These are phyloP conservation scores for Globisporangium camurandrum DNA, from an alignment of 352 stramenopile species.

Conservation along the genomic window DNA sequence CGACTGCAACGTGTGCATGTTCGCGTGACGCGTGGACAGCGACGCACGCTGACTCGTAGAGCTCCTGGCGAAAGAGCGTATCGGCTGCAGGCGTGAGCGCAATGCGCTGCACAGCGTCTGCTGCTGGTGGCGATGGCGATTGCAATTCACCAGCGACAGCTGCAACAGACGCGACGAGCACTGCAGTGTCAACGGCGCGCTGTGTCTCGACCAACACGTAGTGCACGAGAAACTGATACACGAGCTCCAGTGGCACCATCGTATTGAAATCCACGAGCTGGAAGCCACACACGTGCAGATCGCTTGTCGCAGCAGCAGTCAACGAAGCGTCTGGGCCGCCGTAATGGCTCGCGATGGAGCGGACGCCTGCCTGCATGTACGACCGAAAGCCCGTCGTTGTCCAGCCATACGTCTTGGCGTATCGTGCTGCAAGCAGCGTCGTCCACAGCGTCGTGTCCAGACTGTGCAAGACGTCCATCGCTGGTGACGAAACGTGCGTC, in stretches of 20 bases:
- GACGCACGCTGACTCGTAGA: constrained; percentile 46
- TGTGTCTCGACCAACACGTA: constrained; percentile 33
- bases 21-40: constrained; percentile 49
- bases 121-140: not conserved
- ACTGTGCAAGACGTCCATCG: constrained; percentile 43
- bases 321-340: not conserved
- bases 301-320: too few species aligned
- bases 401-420: constrained; percentile 59
- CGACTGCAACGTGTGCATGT: constrained; percentile 51
- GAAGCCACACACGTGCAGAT: constrained; percentile 7
- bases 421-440: constrained; percentile 53
- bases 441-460: constrained; percentile 66
- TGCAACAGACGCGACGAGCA: not conserved
- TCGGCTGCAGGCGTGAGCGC: constrained; percentile 63
- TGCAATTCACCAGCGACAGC: not conserved
- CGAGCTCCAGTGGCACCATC: constrained; percentile 58
- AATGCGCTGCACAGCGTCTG: constrained; percentile 19
- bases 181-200: not conserved
- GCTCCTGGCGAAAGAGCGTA: constrained; percentile 51
- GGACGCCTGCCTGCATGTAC: constrained; percentile 40
- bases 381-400: constrained; percentile 11
- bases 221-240: constrained; percentile 63
- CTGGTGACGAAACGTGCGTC: constrained; percentile 11
- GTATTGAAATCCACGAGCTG: constrained; percentile 9
- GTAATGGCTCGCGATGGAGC: not conserved